phyloP scores from a whole-genome alignment of 2,329 filamentous ascomycete genomes.

The Stylonectria norvegica region DNA sequence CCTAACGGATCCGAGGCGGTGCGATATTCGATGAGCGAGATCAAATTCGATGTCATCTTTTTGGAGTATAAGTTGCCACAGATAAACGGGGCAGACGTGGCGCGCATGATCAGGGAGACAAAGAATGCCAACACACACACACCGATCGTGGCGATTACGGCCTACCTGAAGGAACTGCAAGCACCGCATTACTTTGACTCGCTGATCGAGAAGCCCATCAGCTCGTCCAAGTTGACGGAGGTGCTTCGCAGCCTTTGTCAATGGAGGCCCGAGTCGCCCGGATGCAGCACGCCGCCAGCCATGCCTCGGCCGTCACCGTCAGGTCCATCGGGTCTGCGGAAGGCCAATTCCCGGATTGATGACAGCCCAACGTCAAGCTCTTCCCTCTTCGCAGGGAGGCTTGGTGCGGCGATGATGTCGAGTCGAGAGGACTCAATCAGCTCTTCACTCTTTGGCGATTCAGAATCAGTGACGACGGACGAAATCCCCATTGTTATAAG shows the following conservation, averaged over 20 bases:
- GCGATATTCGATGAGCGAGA: slow-evolving; percentile 90
- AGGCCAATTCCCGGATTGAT: slow-evolving; percentile 61
- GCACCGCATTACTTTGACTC: slow-evolving; percentile 95
- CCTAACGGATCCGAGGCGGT: slow-evolving; percentile 88
- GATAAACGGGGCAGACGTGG: slow-evolving; percentile 91
- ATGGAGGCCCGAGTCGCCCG: slow-evolving; percentile 75
- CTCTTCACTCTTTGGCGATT: slow-evolving; percentile 83
- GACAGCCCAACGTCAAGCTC: slow-evolving; percentile 84
- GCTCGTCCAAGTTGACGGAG: slow-evolving; percentile 84
- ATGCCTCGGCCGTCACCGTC: slow-evolving; percentile 60
- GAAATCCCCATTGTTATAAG: slow-evolving; percentile 74
- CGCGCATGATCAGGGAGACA: slow-evolving; percentile 95
- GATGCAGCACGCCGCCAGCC: slow-evolving; percentile 40
- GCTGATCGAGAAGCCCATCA: slow-evolving; percentile 94
- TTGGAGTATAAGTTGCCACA: slow-evolving; percentile 95
- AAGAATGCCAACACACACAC: slow-evolving; percentile 93
- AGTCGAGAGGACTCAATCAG: slow-evolving; percentile 87
- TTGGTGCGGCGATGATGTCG: slow-evolving; percentile 75
- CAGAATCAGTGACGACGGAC: slow-evolving; percentile 73
- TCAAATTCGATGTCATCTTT: slow-evolving; percentile 98
- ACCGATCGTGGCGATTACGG: slow-evolving; percentile 93
- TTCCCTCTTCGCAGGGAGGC: slow-evolving; percentile 63
- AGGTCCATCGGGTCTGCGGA: slow-evolving; percentile 61
- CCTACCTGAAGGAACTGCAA: slow-evolving; percentile 95
- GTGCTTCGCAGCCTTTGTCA: slow-evolving; percentile 84